Conservation (phyloP, 768 basidiomycete species). For the Pleurotus sapidus region DNA sequence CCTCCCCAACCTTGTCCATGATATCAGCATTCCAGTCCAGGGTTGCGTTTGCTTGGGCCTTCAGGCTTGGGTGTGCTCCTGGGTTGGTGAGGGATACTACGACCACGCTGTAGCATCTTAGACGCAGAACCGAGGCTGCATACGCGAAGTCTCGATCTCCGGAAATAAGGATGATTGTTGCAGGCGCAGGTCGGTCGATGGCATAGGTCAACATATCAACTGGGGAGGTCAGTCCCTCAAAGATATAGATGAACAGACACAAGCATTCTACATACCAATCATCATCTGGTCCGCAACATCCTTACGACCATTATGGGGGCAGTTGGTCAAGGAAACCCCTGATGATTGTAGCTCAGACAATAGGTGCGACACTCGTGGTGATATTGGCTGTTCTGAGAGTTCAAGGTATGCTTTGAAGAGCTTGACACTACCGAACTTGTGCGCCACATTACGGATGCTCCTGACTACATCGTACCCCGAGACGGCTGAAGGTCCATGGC, state of each 20-base stretch:
- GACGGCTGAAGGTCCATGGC: slow-evolving; percentile 31
- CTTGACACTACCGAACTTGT: slow-evolving; percentile 46
- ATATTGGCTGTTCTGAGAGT: slow-evolving; percentile 34
- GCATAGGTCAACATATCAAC: slow-evolving; percentile 69
- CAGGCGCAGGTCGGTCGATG: slow-evolving; percentile 51
- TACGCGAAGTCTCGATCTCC: slow-evolving; percentile 71
- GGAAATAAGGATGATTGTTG: slow-evolving; percentile 61
- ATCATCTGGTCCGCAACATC: slow-evolving; percentile 49
- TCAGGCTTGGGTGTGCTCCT: slow-evolving; percentile 41
- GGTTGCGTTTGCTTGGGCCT: slow-evolving; percentile 49
- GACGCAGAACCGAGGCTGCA: slow-evolving; percentile 53
- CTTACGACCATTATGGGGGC: slow-evolving; percentile 32
- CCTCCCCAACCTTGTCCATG: not conserved
- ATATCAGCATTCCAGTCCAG: slow-evolving; percentile 42
- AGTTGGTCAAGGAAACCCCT: slow-evolving; percentile 41
- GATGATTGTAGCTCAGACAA: slow-evolving; percentile 47
- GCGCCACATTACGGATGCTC: slow-evolving; percentile 44
- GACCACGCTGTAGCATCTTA: slow-evolving; percentile 51
- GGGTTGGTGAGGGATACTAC: slow-evolving; percentile 36
- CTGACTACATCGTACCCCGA: slow-evolving; percentile 48
- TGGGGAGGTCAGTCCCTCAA: slow-evolving; percentile 17
- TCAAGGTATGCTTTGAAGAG: slow-evolving; percentile 58
- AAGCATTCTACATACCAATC: slow-evolving; percentile 29
- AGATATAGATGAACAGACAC: not conserved
- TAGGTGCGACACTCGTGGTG: slow-evolving; percentile 18